phyloP scores from a whole-genome alignment of 306 rosid genomes.

The Clitoria ternatea region DNA sequence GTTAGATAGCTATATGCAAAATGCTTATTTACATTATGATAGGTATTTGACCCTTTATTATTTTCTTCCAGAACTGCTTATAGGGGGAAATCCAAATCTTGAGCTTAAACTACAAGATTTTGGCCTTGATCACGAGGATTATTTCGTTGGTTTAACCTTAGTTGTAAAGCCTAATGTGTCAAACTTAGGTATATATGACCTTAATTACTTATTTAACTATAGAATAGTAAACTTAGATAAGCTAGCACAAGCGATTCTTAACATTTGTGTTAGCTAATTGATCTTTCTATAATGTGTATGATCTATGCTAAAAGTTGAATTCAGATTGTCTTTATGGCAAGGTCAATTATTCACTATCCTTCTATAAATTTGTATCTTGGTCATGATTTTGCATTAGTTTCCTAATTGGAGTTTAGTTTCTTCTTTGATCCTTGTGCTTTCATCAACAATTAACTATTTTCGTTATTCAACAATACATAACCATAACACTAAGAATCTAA shows the following conservation, averaged over 20 bases:
- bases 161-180: slow-evolving; percentile 81
- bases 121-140: slow-evolving; percentile 80
- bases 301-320: not conserved
- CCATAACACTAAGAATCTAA: too few relatives aligned
- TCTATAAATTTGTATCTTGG: too few relatives aligned
- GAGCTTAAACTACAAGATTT: slow-evolving; percentile 78
- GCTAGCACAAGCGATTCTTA: slow-evolving; percentile 3
- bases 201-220: not conserved
- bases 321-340: too few relatives aligned
- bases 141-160: slow-evolving; percentile 85
- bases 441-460: too few relatives aligned
- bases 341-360: too few relatives aligned
- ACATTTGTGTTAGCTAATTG: slow-evolving; percentile 14
- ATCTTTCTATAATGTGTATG: slow-evolving; percentile 1
- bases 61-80: slow-evolving; percentile 17
- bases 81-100: slow-evolving; percentile 76
- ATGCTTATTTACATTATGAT: not conserved
- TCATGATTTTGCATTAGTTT: too few relatives aligned
- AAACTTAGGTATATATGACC: slow-evolving; percentile 46
- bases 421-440: too few relatives aligned
- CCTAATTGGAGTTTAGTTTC: too few relatives aligned
- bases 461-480: too few relatives aligned
- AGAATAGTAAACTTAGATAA: not conserved
- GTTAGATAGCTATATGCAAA: not conserved
- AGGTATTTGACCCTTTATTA: slow-evolving; percentile 16